Conservation (phyloP, 2,329 filamentous ascomycete genomes). For the Dactylellina sp. region DNA sequence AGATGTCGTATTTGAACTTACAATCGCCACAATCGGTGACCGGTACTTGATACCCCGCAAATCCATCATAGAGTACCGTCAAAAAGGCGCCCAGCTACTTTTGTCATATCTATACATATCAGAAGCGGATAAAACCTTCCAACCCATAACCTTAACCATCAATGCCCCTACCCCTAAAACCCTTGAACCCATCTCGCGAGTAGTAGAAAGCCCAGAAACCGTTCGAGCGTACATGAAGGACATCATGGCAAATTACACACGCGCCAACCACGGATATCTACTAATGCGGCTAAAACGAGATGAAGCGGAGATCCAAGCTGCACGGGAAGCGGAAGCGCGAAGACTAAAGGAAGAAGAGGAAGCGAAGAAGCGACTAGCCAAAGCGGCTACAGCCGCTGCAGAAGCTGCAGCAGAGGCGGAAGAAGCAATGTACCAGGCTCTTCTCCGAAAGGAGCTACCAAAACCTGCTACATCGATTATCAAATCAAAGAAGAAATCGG, state of each 20-base stretch:
- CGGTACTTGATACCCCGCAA: constrained; percentile 83
- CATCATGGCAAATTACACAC: constrained; percentile 76
- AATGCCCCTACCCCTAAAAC: constrained; percentile 69
- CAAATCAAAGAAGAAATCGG: constrained; percentile 56
- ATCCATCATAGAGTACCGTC: constrained; percentile 76
- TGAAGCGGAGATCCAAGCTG: constrained; percentile 50
- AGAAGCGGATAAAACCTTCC: constrained; percentile 75
- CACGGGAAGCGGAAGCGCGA: constrained; percentile 52
- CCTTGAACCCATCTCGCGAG: constrained; percentile 72
- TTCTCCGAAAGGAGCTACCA: constrained; percentile 40
- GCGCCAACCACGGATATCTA: constrained; percentile 75
- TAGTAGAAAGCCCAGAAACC: constrained; percentile 74
- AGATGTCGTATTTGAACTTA: constrained; percentile 77
- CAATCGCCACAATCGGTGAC: constrained; percentile 71
- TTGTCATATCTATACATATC: constrained; percentile 80
- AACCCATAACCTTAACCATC: constrained; percentile 75
- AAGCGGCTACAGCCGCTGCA: constrained; percentile 48
- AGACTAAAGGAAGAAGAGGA: constrained; percentile 52
- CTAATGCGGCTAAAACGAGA: constrained; percentile 74
- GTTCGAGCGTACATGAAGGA: constrained; percentile 77
- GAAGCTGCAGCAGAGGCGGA: constrained; percentile 41
- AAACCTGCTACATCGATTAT: constrained; percentile 54
- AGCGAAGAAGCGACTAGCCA: constrained; percentile 49
- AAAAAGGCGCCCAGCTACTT: constrained; percentile 72
- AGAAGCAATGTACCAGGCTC: constrained; percentile 46